Conservation (phyloP, 768 basidiomycete genomes). For the Hirschioporus abietinus region DNA sequence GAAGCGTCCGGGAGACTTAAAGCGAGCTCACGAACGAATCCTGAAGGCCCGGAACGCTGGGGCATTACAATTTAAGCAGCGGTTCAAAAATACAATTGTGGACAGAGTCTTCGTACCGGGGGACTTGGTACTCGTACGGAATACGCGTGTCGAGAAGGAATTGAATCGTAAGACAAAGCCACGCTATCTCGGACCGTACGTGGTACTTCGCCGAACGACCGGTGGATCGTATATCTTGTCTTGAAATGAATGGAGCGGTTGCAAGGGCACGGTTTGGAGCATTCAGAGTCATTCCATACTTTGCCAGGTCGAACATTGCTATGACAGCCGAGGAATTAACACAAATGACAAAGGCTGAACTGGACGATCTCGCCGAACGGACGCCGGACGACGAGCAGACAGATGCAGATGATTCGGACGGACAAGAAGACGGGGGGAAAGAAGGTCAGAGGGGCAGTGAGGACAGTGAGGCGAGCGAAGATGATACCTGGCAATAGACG, state of each 20-base stretch:
- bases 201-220: slow-evolving; percentile 9
- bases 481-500: no score
- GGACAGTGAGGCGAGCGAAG: no score
- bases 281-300: slow-evolving; percentile 12
- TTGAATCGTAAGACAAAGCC: slow-evolving; percentile 12
- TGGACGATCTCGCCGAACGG: no score
- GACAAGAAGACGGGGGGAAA: no score
- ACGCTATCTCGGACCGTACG: slow-evolving; percentile 9
- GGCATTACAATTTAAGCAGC: not conserved
- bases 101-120: not conserved
- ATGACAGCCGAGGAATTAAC: no score
- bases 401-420: no score
- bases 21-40: not conserved
- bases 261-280: not conserved
- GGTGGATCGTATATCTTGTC: slow-evolving; percentile 9
- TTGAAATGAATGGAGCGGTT: slow-evolving; percentile 9
- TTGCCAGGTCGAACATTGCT: not conserved
- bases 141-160: slow-evolving; percentile 9
- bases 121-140: slow-evolving; percentile 7
- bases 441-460: no score
- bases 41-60: not conserved
- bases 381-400: no score
- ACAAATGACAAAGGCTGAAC: no score
- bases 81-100: not conserved
- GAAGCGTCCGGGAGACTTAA: slow-evolving; percentile 10